A percentile compares a stretch with the other conserved stretches of the same genome.
Conservation (phyloP, 768 basidiomycete genomes). For the Tephrocybe rancida region DNA sequence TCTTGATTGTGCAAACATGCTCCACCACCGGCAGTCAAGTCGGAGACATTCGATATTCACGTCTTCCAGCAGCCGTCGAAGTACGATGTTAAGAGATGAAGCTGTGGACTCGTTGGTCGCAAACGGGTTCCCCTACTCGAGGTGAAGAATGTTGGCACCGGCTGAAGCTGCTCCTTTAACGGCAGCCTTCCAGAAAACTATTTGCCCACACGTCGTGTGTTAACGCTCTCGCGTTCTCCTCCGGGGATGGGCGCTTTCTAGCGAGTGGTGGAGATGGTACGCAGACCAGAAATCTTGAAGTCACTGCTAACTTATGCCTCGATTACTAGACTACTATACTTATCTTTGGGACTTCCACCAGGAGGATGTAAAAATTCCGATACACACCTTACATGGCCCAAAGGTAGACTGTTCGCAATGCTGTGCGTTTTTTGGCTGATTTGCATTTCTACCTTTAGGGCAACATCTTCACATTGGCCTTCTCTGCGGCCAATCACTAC, state of each 20-base stretch:
- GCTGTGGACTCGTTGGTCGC: conserved; percentile 21
- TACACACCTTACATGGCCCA: conserved; percentile 47
- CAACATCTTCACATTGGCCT: conserved; percentile 71
- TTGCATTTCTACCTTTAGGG: conserved; percentile 37
- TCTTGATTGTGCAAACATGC: background rate
- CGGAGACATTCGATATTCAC: conserved; percentile 3
- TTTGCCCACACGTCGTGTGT: conserved; percentile 62
- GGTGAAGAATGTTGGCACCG: conserved; percentile 20
- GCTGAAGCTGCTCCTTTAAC: background rate
- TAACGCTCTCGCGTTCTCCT: conserved; percentile 64
- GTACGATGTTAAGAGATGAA: conserved; percentile 13
- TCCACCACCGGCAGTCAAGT: background rate
- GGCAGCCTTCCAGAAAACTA: conserved; percentile 30
- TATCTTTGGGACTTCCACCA: conserved; percentile 71
- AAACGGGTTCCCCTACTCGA: conserved; percentile 41
- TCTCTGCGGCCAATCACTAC: conserved; percentile 55
- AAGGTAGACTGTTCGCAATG: conserved; percentile 29
- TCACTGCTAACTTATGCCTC: background rate
- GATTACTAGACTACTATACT: conserved; percentile 50
- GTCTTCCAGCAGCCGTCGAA: background rate
- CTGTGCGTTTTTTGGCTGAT: too few relatives aligned
- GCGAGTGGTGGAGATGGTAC: conserved; percentile 74
- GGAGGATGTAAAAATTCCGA: conserved; percentile 49
- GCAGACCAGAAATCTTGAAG: conserved; percentile 13
- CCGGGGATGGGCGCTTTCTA: conserved; percentile 59